Percentiles rank a stretch among this genome's conserved stretches.
Evolutionary conservation across 2,329 filamentous ascomycete species (phyloP).

Genomic region (Rachicladosporium sp.): DNA sequence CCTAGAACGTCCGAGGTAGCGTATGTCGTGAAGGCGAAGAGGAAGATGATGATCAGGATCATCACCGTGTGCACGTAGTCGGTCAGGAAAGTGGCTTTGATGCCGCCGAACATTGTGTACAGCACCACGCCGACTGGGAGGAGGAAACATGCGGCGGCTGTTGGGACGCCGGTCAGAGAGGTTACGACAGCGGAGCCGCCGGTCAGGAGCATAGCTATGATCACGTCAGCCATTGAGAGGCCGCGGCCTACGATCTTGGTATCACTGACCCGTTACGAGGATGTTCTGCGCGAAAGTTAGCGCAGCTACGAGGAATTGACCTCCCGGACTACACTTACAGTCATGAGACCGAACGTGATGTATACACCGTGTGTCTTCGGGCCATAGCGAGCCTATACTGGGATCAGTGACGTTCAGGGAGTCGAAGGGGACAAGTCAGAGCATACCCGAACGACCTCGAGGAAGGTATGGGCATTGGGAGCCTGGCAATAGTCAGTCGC

Average conservation of each 20-base stretch:
- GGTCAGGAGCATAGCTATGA: conserved; percentile 71
- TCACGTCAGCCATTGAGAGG: conserved; percentile 57
- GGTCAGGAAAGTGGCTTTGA: conserved; percentile 16
- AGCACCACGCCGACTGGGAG: conserved; percentile 17
- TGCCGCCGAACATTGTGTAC: conserved; percentile 18
- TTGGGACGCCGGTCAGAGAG: conserved; percentile 60
- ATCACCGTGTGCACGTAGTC: conserved; percentile 18
- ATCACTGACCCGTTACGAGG: conserved; percentile 20
- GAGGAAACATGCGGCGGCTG: conserved; percentile 65
- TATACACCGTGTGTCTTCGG: conserved; percentile 61
- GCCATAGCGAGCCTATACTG: conserved; percentile 43
- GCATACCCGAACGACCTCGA: conserved; percentile 11
- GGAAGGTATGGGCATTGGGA: conserved; percentile 11
- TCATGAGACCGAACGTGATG: conserved; percentile 57
- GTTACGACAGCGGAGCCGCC: conserved; percentile 67
- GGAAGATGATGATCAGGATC: conserved; percentile 14
- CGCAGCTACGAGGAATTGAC: too few species aligned
- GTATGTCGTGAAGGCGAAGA: conserved; percentile 13
- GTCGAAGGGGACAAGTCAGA: too few species aligned
- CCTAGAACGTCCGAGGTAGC: conserved; percentile 11
- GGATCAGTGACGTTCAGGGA: background rate
- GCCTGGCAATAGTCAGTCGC: background rate
- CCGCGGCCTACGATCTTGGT: too few species aligned
- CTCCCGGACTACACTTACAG: conserved; percentile 3
- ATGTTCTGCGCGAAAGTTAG: conserved; percentile 19